Evolutionary conservation across 2,329 filamentous ascomycete genomes (phyloP), one percentile per base, ranked within the genome.

Genomic region (Emergomyces africanus): DNA sequence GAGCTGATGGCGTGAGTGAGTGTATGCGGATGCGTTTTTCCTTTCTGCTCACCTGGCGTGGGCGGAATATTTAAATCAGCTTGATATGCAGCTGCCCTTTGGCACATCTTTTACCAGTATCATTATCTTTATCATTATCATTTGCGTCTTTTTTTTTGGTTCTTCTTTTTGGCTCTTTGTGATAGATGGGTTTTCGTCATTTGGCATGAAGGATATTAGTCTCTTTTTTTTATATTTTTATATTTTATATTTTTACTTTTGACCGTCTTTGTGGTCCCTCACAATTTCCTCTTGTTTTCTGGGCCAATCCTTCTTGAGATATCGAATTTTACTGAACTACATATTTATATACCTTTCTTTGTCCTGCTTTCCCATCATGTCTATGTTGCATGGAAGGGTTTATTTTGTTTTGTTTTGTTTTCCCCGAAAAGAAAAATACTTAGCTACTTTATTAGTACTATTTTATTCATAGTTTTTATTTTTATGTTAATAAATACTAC

Each of bases 1-100:
- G 61, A 66, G 33, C 48, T 67, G 33, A 67, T 68, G 65, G 63
- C 64, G 30, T 68, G 58, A 66, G 57, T 8, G 9, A 5, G 9
- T n/a, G 4, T 37, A 18, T 28, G 18, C n/a, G n/a, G n/a, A 4
- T 5, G 30, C 39, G 33, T 20, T 30, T 51, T 37, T 51, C 8
- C 30, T 20, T 35, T 30, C 46, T n/a, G 23, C 23, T n/a, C 42
- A 44, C 42, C 42, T 44, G 42, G 42, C 8, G 42, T 44, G 42
- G 20, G 42, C 4, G n/a, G 39, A 20, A 9, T 20, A 3, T 30
- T n/a, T 20, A 23, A 25, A 28, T 25, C 23, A 9, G 10, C 0
- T 25, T 49, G 25, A 9, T 1, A 25, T 49, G 5, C 33, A 35
- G 33, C 9, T 35, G 5, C 5, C 33, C 9, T 8, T 28, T 48